Base-by-base conservation (phyloP, 306 rosid genomes). In the Cucurbita maxima region DNA sequence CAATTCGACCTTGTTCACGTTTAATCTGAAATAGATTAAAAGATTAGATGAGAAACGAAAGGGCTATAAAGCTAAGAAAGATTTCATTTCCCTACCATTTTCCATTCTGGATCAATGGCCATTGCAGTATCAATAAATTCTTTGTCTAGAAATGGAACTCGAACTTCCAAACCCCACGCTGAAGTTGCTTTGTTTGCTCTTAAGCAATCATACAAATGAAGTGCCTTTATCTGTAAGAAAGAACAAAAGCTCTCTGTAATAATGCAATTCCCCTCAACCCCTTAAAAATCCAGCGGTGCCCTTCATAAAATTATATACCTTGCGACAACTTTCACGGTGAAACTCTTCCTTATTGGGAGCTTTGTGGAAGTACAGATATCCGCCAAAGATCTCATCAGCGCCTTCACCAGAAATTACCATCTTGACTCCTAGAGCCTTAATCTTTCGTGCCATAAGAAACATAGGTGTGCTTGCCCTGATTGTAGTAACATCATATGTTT, bases 391-490 rank as follows among this genome's bases (percentile, higher is more conserved):
- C 81, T 95, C 97, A 81, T 95, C 99, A 5, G 99, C 86, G 3
- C 99, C 99, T 86, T 95, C 99, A 48, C 99, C 99, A 50, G 99
- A 91, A 51, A 95, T 85, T 40, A 95, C 97, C 99, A 86, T 84
- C 82, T 95, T 95, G 50, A 95, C 99, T 57, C 99, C 99, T 6
- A 95, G 81, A 1, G 99, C 89, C 79, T 95, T 89, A n/a, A 95
- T 95, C 86, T 95, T 95, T 55, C 96, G 78, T 7, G 99, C 84
- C 99, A 95, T 89, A 0, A 95, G 95, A 78, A 91, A 95, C 99
- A 95, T 95, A 6, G 99, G 99, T 18, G 96, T 95, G 86, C 97
- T 91, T 16, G 99, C 96, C 76, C 99, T 90, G 68, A 95, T 86
- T 11, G 99, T 89, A 3, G 99, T 91, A 12, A 95, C 99, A 80